phyloP scores from a whole-genome alignment of 495 filamentous ascomycete genomes.

The Viridothelium virens region DNA sequence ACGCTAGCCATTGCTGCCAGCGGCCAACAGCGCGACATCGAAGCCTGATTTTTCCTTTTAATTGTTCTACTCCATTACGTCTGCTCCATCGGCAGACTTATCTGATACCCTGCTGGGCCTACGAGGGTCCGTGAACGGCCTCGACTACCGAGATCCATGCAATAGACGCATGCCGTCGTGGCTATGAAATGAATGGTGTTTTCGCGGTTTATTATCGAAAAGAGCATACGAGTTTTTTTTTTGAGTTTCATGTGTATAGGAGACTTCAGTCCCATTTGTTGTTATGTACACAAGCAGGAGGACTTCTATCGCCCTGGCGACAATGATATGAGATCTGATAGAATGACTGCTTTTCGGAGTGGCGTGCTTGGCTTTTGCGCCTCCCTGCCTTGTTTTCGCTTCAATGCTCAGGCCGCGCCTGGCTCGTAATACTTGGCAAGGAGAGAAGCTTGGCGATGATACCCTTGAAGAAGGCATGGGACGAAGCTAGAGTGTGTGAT shows the following conservation, averaged over 20 bases:
- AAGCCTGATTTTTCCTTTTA: slow-evolving; percentile 9
- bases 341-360: slow-evolving; percentile 4
- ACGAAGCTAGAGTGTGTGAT: neutral
- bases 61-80: neutral
- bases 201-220: neutral
- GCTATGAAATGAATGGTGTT: slow-evolving; percentile 17
- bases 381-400: slow-evolving; percentile 3
- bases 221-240: neutral
- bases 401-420: neutral
- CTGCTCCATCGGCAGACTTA: neutral
- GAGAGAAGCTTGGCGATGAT: slow-evolving; percentile 5
- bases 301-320: neutral
- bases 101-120: slow-evolving; percentile 2
- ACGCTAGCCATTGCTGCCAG: slow-evolving; percentile 27
- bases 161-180: slow-evolving; percentile 34
- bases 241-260: neutral
- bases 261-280: neutral
- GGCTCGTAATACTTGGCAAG: neutral
- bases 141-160: slow-evolving; percentile 4
- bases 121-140: slow-evolving; percentile 11
- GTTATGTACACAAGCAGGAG: neutral
- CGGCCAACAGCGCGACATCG: slow-evolving; percentile 29
- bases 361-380: neutral
- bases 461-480: neutral
- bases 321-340: neutral